Conservation (phyloP, 75 land plant species). For the Ceratopteris richardii region DNA sequence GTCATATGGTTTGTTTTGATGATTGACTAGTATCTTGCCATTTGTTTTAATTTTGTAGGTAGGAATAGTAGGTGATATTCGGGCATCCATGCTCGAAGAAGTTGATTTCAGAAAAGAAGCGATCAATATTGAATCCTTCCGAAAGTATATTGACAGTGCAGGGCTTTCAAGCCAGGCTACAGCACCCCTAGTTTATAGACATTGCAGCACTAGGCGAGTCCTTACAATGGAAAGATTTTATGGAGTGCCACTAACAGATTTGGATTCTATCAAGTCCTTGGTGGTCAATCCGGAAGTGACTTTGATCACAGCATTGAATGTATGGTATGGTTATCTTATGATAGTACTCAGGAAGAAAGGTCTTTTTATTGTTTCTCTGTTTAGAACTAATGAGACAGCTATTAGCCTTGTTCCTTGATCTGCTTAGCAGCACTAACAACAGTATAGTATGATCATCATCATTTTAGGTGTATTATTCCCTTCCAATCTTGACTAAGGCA, state of each 20-base stretch:
- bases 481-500: no score
- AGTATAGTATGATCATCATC: no score
- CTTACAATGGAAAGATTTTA: constrained; percentile 94
- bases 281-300: constrained; percentile 80
- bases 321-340: constrained; percentile 61
- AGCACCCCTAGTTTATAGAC: constrained; percentile 81
- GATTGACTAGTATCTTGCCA: no score
- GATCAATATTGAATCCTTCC: constrained; percentile 73
- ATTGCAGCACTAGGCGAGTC: constrained; percentile 77
- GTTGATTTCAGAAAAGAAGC: constrained; percentile 96
- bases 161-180: constrained; percentile 84
- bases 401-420: no score
- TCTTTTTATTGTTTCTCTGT: no score
- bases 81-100: constrained; percentile 96
- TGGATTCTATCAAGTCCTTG: constrained; percentile 76
- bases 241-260: constrained; percentile 95
- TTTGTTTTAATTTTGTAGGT: constrained; percentile 35
- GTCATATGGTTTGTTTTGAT: no score
- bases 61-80: constrained; percentile 73
- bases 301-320: constrained; percentile 87
- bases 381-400: no score
- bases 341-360: neutral
- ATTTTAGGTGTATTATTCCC: no score
- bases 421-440: no score
- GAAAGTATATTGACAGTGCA: constrained; percentile 62